Conservation (phyloP, 2,329 filamentous ascomycete genomes). For the Diaporthe sp. region DNA sequence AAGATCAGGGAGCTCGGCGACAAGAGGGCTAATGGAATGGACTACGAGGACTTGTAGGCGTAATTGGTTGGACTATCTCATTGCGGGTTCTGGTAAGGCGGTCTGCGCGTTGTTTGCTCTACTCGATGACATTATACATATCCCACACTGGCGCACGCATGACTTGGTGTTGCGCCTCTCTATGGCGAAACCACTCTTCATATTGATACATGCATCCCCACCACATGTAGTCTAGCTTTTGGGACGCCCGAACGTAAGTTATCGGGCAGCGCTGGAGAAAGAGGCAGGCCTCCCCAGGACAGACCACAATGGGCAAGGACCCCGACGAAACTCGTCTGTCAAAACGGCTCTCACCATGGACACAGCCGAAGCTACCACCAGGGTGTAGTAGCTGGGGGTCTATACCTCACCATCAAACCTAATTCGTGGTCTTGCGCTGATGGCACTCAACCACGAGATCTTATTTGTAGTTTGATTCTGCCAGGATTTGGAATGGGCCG, state of each 20-base stretch:
- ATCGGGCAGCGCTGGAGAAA: not conserved
- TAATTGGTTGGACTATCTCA: not conserved
- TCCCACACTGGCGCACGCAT: not conserved
- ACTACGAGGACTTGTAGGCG: slow-evolving; percentile 39
- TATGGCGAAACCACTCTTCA: not conserved
- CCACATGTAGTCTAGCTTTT: not conserved
- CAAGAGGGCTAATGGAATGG: slow-evolving; percentile 69
- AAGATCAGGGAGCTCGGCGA: slow-evolving; percentile 93
- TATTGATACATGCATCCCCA: not conserved
- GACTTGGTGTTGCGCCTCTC: not conserved
- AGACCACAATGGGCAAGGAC: not conserved
- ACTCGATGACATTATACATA: not conserved
- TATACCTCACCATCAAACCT: slow-evolving; percentile 14
- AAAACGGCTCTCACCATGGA: not conserved
- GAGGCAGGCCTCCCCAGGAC: not conserved
- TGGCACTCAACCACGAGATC: not conserved
- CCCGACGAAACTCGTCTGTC: not conserved
- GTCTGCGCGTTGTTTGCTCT: not conserved
- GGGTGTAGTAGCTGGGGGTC: not conserved
- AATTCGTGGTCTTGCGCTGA: not conserved
- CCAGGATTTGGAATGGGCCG: not conserved
- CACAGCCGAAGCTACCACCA: not conserved
- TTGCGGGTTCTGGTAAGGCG: not conserved
- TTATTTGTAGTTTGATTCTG: not conserved
- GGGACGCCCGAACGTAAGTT: not conserved